These are phyloP conservation scores for Kwoniella botswanensis DNA, from an alignment of 768 basidiomycete genomes.

Conservation along the genomic window DNA sequence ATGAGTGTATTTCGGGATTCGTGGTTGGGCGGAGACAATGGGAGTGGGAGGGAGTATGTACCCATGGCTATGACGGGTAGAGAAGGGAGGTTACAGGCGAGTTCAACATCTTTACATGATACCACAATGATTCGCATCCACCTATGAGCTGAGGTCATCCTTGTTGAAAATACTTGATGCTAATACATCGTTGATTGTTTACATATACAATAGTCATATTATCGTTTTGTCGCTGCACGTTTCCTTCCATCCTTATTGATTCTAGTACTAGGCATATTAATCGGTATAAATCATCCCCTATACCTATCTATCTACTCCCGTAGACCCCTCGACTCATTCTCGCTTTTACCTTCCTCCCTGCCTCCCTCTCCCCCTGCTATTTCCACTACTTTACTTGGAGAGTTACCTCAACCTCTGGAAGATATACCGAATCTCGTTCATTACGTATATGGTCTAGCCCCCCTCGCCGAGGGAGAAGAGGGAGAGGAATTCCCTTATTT, in stretches of 20 bases:
- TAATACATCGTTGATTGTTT: too few relatives aligned
- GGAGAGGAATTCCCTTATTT: slow-evolving; percentile 51
- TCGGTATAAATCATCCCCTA: slow-evolving; percentile 42
- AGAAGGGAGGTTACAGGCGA: slow-evolving; percentile 9
- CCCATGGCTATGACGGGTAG: slow-evolving; percentile 18
- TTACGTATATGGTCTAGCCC: slow-evolving; percentile 56
- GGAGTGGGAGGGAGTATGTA: slow-evolving; percentile 22
- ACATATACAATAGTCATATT: slow-evolving; percentile 1
- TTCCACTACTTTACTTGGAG: slow-evolving; percentile 14
- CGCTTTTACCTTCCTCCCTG: slow-evolving; percentile 31
- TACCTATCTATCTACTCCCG: slow-evolving; percentile 50
- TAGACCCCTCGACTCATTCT: slow-evolving; percentile 14
- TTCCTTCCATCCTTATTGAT: slow-evolving; percentile 23
- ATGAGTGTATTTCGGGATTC: background rate
- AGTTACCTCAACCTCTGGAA: slow-evolving; percentile 34
- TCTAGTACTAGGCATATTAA: slow-evolving; percentile 33
- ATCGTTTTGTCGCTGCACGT: background rate
- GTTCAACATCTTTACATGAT: background rate
- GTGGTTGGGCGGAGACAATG: background rate
- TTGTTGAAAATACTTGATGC: too few relatives aligned
- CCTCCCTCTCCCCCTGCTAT: slow-evolving; percentile 35
- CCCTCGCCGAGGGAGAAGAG: slow-evolving; percentile 24
- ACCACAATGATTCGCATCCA: too few relatives aligned
- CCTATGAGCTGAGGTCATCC: too few relatives aligned
- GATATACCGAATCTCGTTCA: slow-evolving; percentile 54